Conservation (phyloP, 2,329 filamentous ascomycete genomes). For the Fusarium beomiforme region DNA sequence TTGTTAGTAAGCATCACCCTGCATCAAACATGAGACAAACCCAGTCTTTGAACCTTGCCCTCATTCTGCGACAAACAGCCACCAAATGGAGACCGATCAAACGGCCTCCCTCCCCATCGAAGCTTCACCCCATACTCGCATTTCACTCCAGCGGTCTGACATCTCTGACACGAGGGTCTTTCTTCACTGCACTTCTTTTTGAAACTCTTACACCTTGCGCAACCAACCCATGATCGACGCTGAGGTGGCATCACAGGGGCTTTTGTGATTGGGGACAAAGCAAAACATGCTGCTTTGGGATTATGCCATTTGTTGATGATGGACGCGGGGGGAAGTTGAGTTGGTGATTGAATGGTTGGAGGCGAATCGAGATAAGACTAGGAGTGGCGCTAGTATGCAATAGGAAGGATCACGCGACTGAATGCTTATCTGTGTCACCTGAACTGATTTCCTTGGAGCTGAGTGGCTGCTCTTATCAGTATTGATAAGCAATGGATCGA, state of each 20-base stretch:
- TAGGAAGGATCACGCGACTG: conserved; percentile 19
- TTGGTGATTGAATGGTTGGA: conserved; percentile 6
- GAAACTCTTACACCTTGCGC: conserved; percentile 34
- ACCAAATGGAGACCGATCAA: conserved; percentile 28
- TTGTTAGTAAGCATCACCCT: not conserved
- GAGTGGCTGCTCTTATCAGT: not conserved
- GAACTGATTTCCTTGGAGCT: not conserved
- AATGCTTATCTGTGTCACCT: conserved; percentile 10
- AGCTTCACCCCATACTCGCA: conserved; percentile 34
- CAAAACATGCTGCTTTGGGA: conserved; percentile 17
- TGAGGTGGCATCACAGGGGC: conserved; percentile 29
- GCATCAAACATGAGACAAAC: not conserved
- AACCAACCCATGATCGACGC: conserved; percentile 37
- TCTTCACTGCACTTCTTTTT: conserved; percentile 37
- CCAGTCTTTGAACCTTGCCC: conserved; percentile 24
- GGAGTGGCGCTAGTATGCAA: not conserved
- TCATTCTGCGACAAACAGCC: conserved; percentile 30
- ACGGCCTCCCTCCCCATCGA: conserved; percentile 30
- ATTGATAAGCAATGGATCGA: not conserved
- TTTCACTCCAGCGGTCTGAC: conserved; percentile 19
- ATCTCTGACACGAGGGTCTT: conserved; percentile 26
- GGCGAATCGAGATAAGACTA: conserved; percentile 7
- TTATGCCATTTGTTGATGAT: conserved; percentile 5
- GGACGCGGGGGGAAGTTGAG: conserved; percentile 11
- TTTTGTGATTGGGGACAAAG: not conserved